Base-by-base conservation (phyloP, 129 eudicot species). In the Gnaphalium uliginosum region DNA sequence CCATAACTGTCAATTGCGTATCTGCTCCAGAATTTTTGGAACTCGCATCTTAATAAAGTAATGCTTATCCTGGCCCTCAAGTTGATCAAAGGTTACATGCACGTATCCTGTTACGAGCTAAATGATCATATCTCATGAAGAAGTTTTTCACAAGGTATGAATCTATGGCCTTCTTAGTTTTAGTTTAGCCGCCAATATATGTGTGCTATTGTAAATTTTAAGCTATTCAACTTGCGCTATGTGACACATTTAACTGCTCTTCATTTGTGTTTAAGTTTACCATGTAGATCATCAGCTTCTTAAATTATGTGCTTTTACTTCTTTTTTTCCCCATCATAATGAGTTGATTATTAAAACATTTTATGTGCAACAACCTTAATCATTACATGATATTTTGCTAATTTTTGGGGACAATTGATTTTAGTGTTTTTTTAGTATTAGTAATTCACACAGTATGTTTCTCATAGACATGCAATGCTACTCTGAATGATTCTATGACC, bases 131-230 rank as follows among this genome's bases (percentile, higher is more conserved):
- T 66, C 54, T 66, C 27, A 37, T 14, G 1, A 19, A 66, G 71
- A 66, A 37, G 18, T 66, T 30, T n/a, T 14, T 29, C 69, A 17
- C 46, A 29, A 63, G 46, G 69, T 29, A 64, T 62, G 68, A 27
- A 61, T 61, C 32, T 9, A 61, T 13, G 19, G 66, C 66, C n/a
- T 62, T 11, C 68, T 1, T 62, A 11, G 1, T 27, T 46, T 14
- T 11, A 46, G n/a, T 14, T 21, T 22, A 58, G 64, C 6, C 13
- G 64, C 15, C 5, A 58, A 9, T 58, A 58, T 17, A 58, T 19
- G 11, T 19, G 62, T 19, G 24, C 11, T 7, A 39, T 2, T 39
- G 14, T 37, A 37, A 2, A 37, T 37, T 54, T 1, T 56, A 56
- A 19, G 61, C 61, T 56, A 56, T 21, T 54, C 25, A 23, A 58